Conservation (phyloP, 768 basidiomycete genomes). For the Trametes elegans region DNA sequence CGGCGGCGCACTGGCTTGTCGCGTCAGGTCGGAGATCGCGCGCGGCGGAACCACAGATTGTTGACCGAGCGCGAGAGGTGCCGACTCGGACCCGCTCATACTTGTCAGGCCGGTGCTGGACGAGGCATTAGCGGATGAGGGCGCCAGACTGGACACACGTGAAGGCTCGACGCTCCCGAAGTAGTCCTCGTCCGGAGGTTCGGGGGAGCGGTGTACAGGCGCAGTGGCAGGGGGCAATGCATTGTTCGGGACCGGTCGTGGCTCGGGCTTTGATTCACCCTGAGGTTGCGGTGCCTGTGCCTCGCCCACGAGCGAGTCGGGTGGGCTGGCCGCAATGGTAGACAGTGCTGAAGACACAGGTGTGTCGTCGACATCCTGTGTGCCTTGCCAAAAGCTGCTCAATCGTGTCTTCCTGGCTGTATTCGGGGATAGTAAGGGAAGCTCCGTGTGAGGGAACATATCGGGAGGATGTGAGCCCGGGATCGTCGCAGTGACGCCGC, state of each 20-base stretch:
- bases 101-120: background rate
- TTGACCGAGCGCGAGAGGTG: background rate
- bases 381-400: slow-evolving; percentile 76
- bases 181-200: slow-evolving; percentile 31
- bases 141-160: background rate
- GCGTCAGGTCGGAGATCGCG: slow-evolving; percentile 12
- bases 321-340: slow-evolving; percentile 31
- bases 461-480: slow-evolving; percentile 55
- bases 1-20: slow-evolving; percentile 29
- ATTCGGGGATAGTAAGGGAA: slow-evolving; percentile 41
- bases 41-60: background rate
- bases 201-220: slow-evolving; percentile 19
- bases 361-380: slow-evolving; percentile 56
- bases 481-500: slow-evolving; percentile 63
- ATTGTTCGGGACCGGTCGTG: slow-evolving; percentile 5
- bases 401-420: slow-evolving; percentile 52
- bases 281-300: background rate
- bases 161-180: slow-evolving; percentile 24
- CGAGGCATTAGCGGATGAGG: background rate
- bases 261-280: background rate
- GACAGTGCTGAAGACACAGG: slow-evolving; percentile 18
- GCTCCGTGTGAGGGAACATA: slow-evolving; percentile 27
- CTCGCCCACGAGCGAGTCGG: slow-evolving; percentile 13
- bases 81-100: background rate
- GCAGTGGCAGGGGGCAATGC: slow-evolving; percentile 30